A percentile compares a stretch with the other conserved stretches of the same genome.
These are phyloP conservation scores for Neospora caninum DNA, from an alignment of 169 alveolate genomes.

Conservation along the genomic window DNA sequence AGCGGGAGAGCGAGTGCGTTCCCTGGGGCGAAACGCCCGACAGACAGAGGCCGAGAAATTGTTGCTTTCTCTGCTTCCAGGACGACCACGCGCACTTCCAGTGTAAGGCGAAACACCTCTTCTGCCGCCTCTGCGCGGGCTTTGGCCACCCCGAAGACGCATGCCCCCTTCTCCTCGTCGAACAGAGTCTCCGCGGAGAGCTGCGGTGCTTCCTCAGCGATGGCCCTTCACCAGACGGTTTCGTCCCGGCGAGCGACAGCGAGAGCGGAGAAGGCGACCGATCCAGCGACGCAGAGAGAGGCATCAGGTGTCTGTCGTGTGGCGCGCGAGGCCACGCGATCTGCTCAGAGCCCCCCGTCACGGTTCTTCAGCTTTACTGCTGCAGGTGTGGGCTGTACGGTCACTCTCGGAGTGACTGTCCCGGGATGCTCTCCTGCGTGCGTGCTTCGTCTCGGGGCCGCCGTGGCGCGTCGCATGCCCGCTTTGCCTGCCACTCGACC, in stretches of 20 bases:
- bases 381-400: background rate
- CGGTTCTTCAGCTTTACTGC: background rate
- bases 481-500: too few species aligned
- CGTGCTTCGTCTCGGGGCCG: too few species aligned
- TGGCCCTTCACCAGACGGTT: background rate
- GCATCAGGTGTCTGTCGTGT: background rate
- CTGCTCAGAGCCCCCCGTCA: background rate
- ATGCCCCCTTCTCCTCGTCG: background rate
- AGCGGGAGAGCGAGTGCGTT: background rate
- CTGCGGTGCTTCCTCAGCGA: background rate
- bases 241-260: background rate
- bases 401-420: background rate
- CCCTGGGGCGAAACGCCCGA: background rate
- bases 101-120: background rate
- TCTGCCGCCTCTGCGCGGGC: constrained; percentile 3
- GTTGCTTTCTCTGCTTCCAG: background rate
- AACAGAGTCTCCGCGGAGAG: background rate
- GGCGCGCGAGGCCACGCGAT: background rate
- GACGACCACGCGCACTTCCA: background rate
- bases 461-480: too few species aligned
- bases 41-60: background rate
- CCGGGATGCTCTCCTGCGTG: background rate
- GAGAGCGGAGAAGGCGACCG: background rate
- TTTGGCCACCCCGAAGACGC: background rate
- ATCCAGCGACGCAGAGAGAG: background rate